phyloP scores from a whole-genome alignment of 225 moss, liverwort and hornwort species.

The Thuidium tamariscinum region DNA sequence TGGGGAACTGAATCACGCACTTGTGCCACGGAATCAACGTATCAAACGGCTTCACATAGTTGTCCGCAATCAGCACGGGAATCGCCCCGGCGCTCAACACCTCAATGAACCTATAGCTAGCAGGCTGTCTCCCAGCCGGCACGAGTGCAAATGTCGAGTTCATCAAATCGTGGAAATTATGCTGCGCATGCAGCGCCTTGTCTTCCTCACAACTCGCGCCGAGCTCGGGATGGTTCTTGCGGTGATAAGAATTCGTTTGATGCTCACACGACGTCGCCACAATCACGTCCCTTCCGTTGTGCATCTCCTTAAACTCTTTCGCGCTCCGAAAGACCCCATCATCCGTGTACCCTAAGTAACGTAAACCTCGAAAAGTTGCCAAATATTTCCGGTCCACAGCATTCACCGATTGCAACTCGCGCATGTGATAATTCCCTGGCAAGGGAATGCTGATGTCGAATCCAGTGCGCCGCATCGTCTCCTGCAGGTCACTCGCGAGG shows the following conservation, averaged over 20 bases:
- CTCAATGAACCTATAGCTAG: constrained; percentile 25
- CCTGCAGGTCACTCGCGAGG: constrained; percentile 22
- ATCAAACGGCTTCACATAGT: constrained; percentile 46
- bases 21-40: constrained; percentile 27
- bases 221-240: constrained; percentile 7
- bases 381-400: constrained; percentile 38
- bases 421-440: background rate
- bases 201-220: constrained; percentile 22
- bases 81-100: constrained; percentile 35
- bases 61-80: constrained; percentile 41
- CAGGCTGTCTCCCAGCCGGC: constrained; percentile 19
- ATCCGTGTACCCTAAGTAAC: constrained; percentile 17
- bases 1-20: constrained; percentile 29
- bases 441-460: constrained; percentile 37
- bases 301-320: constrained; percentile 27
- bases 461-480: constrained; percentile 14
- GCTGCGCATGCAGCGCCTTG: background rate
- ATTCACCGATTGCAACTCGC: constrained; percentile 3
- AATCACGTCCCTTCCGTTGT: constrained; percentile 40
- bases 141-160: constrained; percentile 30
- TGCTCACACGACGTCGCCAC: constrained; percentile 27
- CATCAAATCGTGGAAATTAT: constrained; percentile 10
- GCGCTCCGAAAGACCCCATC: constrained; percentile 45
- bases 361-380: constrained; percentile 35
- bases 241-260: background rate